Evolutionary conservation across 495 filamentous ascomycete genomes (phyloP), one percentile per base, ranked within the genome.

Genomic region (Daldinia bambusicola): DNA sequence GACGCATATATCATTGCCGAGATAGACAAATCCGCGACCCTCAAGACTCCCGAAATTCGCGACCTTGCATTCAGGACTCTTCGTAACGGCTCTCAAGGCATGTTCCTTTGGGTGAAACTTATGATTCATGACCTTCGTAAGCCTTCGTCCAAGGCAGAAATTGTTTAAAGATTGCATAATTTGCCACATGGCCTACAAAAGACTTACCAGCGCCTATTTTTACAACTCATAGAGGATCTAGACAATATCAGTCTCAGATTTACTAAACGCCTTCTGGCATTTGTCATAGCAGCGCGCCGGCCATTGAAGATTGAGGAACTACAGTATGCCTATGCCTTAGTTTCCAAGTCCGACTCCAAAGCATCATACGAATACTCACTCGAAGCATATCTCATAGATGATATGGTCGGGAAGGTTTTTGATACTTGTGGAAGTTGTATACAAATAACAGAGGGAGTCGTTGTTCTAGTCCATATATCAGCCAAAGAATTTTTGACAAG

Each of bases 101-200:
- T 53, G 51, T 53, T 53, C 31, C 51, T 53, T 14, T 53, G 55
- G 55, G 32, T 38, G 34, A 38, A 58, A 37, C 8, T 58, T 8
- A 38, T 38, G 55, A n/a, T 58, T 40, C 13, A 36, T 7, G 55
- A 38, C 36, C 51, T 53, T 30, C 13, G 51, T 7, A 53, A 31
- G 31, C 13, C 51, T 53, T 45, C n/a, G 7, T 45, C 41, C 6
- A 45, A 18, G 10, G n/a, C n/a, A 4, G 41, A 45, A 45, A 7
- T 9, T 7, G 20, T 45, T 45, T 5, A 45, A 45, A 45, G 41
- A 45, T 45, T 45, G 41, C 41, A 45, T 7, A 45, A 20, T 45
- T 6, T 45, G 41, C 41, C 41, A 0, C 41, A 45, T 2, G 41
- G 41, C 9, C 41, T 45, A 18, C 16, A 45, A 45, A 45, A 20